Evolutionary conservation across 2,329 filamentous ascomycete genomes (phyloP).

Genomic region (Pseudogymnoascus sp.): DNA sequence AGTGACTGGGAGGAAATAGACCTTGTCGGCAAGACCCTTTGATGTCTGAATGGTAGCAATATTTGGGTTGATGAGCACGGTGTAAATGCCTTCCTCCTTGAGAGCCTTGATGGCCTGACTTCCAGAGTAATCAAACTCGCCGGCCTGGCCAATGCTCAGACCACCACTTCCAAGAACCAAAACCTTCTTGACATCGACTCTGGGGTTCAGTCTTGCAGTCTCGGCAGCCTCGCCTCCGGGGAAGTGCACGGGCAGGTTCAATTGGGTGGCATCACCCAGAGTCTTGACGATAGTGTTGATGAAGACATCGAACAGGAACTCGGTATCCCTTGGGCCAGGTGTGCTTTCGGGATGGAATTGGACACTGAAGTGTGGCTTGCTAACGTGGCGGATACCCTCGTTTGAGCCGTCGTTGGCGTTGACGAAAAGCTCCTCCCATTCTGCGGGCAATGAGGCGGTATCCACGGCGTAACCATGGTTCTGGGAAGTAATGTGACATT

Average conservation of each 20-base stretch:
- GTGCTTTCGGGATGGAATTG: constrained; percentile 98
- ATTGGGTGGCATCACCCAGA: constrained; percentile 57
- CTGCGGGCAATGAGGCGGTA: constrained; percentile 62
- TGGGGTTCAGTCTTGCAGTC: constrained; percentile 69
- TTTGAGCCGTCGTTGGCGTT: constrained; percentile 98
- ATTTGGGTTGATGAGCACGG: constrained; percentile 96
- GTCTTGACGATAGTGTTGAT: constrained; percentile 74
- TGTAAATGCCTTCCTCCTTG: constrained; percentile 97
- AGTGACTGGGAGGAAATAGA: constrained; percentile 96
- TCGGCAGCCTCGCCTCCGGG: constrained; percentile 77
- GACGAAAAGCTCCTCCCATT: constrained; percentile 92
- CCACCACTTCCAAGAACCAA: constrained; percentile 91
- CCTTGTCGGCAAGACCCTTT: constrained; percentile 94
- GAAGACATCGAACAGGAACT: constrained; percentile 96
- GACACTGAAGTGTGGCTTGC: constrained; percentile 94
- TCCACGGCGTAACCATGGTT: constrained; percentile 97
- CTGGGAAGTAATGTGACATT: constrained; percentile 98
- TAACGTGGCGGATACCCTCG: constrained; percentile 86
- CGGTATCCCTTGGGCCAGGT: constrained; percentile 88
- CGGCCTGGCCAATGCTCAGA: constrained; percentile 93
- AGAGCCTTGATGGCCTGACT: constrained; percentile 97
- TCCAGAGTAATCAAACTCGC: constrained; percentile 98
- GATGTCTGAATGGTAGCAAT: constrained; percentile 99
- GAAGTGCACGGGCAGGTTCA: constrained; percentile 73
- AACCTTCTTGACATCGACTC: constrained; percentile 86